Evolutionary conservation across 2,329 filamentous ascomycete species (phyloP).

Genomic region (Calonectria montana): DNA sequence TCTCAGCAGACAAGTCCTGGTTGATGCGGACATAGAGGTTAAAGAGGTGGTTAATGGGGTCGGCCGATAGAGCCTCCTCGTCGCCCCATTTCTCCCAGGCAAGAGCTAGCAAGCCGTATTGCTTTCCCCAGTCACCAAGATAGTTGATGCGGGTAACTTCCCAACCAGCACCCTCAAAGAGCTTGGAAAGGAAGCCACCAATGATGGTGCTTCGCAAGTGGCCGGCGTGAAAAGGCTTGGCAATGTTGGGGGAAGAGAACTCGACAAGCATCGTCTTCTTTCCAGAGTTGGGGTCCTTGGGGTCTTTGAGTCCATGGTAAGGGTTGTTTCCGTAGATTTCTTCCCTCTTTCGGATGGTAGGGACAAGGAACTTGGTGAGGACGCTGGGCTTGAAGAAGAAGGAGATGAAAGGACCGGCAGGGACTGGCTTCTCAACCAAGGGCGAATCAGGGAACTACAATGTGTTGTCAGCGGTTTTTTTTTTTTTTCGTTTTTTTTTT

Average conservation of each 20-base stretch:
- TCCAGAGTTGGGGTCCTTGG: constrained; percentile 68
- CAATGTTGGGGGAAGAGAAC: constrained; percentile 88
- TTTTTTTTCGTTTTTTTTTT: no score
- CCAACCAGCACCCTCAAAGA: constrained; percentile 79
- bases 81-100: constrained; percentile 81
- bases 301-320: constrained; percentile 70
- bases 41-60: constrained; percentile 86
- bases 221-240: constrained; percentile 85
- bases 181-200: constrained; percentile 79
- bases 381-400: constrained; percentile 83
- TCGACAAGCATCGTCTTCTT: constrained; percentile 80
- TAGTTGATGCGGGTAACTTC: constrained; percentile 78
- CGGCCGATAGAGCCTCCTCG: constrained; percentile 75
- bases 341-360: constrained; percentile 73
- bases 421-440: constrained; percentile 76
- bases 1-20: constrained; percentile 72
- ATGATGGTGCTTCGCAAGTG: constrained; percentile 85
- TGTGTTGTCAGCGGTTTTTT: constrained; percentile 19
- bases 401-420: constrained; percentile 76
- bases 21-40: constrained; percentile 87
- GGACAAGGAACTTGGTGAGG: constrained; percentile 74
- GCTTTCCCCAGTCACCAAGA: constrained; percentile 46
- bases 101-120: constrained; percentile 61
- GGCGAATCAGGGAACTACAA: constrained; percentile 78
- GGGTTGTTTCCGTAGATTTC: constrained; percentile 64